Evolutionary conservation across 768 basidiomycete genomes (phyloP).

Genomic region (Lentinula guzmanii): DNA sequence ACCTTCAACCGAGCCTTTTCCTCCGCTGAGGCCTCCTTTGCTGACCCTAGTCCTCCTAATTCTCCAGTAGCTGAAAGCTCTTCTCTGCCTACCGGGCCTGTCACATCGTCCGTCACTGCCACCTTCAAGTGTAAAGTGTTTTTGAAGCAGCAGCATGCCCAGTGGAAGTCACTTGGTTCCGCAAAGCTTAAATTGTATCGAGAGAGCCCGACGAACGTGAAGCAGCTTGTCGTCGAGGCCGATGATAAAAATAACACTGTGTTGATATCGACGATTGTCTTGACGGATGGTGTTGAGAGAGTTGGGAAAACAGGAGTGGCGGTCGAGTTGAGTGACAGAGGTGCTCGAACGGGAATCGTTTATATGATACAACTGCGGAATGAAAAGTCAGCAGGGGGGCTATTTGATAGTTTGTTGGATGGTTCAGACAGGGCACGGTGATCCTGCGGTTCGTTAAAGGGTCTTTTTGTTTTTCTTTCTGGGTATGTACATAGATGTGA

Average conservation of each 20-base stretch:
- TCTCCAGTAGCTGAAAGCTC: slow-evolving; percentile 64
- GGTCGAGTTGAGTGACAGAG: slow-evolving; percentile 89
- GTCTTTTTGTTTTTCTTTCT: slow-evolving; percentile 1
- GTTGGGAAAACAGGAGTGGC: slow-evolving; percentile 99
- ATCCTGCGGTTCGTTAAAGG: slow-evolving; percentile 2
- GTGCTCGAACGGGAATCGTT: slow-evolving; percentile 86
- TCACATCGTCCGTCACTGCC: slow-evolving; percentile 72
- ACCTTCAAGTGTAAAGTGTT: slow-evolving; percentile 99
- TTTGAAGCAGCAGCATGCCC: slow-evolving; percentile 90
- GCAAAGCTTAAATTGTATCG: slow-evolving; percentile 85
- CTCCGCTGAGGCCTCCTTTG: slow-evolving; percentile 48
- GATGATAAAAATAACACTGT: slow-evolving; percentile 71
- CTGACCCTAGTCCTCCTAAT: slow-evolving; percentile 76
- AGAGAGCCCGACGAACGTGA: slow-evolving; percentile 81
- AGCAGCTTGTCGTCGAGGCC: slow-evolving; percentile 93
- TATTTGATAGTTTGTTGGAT: slow-evolving; percentile 82
- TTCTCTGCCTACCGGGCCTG: slow-evolving; percentile 52
- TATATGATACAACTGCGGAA: slow-evolving; percentile 97
- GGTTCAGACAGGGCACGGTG: slow-evolving; percentile 70
- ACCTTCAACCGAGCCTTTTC: slow-evolving; percentile 45
- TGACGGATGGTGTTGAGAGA: slow-evolving; percentile 94
- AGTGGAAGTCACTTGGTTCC: slow-evolving; percentile 93
- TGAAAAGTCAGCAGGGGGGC: slow-evolving; percentile 75
- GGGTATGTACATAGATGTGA: slow-evolving; percentile 6
- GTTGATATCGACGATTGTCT: slow-evolving; percentile 91